Evolutionary conservation across 257 asterid genomes (phyloP).

Genomic region (Buddleja alternifolia): DNA sequence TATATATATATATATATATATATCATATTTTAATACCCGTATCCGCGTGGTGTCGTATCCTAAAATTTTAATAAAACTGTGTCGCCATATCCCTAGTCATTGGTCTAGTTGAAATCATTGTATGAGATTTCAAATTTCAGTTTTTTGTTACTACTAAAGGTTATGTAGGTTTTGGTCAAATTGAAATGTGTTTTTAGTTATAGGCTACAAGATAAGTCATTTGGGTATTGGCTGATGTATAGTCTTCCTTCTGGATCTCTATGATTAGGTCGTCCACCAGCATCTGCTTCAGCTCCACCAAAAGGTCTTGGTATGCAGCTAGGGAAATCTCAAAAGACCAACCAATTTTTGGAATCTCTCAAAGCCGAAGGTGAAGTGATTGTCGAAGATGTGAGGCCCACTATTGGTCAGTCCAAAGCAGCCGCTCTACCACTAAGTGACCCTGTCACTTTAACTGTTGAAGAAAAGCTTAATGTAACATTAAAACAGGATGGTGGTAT

Average conservation of each 20-base stretch:
- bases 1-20: too few species aligned
- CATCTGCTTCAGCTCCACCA: conserved; percentile 84
- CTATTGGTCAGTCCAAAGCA: conserved; percentile 65
- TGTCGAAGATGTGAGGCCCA: conserved; percentile 86
- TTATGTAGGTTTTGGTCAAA: conserved; percentile 7
- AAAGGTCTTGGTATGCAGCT: conserved; percentile 91
- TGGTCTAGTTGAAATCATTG: conserved; percentile 6
- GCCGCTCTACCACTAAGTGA: conserved; percentile 76
- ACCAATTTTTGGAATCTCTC: conserved; percentile 87
- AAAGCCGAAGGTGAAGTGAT: conserved; percentile 91
- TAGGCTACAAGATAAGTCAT: conserved; percentile 8
- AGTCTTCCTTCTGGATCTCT: conserved; percentile 22
- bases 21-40: too few species aligned
- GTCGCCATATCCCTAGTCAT: too few species aligned
- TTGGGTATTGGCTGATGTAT: conserved; percentile 22
- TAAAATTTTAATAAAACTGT: too few species aligned
- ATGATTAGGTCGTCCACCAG: conserved; percentile 67
- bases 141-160: not conserved
- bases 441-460: conserved; percentile 86
- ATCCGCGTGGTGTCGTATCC: too few species aligned
- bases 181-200: not conserved
- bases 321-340: conserved; percentile 79
- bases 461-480: conserved; percentile 76
- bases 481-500: conserved; percentile 88
- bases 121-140: not conserved